These are phyloP conservation scores for Dentipellis fragilis DNA, from an alignment of 768 basidiomycete genomes.

Conservation along the genomic window DNA sequence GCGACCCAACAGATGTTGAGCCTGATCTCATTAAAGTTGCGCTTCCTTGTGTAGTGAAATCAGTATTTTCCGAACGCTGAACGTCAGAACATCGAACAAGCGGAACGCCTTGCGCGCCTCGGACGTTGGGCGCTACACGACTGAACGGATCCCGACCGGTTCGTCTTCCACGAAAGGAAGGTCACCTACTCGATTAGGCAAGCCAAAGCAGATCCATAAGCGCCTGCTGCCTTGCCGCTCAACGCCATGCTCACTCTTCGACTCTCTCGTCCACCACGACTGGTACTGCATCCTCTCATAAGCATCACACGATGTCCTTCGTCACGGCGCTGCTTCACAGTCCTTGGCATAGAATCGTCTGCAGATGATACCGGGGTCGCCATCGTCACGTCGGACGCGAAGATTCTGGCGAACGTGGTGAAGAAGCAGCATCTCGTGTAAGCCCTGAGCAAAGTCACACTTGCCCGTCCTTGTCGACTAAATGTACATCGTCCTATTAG, in stretches of 20 bases:
- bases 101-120: no score
- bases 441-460: conserved; percentile 13
- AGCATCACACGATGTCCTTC: neutral
- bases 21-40: no score
- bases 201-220: no score
- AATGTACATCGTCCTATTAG: conserved; percentile 21
- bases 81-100: no score
- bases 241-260: neutral
- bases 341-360: conserved; percentile 75
- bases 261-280: neutral
- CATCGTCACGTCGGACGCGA: conserved; percentile 60
- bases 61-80: no score
- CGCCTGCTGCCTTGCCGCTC: neutral
- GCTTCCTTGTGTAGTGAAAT: no score
- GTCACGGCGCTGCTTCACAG: conserved; percentile 34
- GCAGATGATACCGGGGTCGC: conserved; percentile 94
- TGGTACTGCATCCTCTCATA: neutral
- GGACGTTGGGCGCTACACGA: no score
- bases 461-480: neutral
- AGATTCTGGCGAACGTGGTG: conserved; percentile 78
- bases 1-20: no score
- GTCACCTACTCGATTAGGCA: no score
- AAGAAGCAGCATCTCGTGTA: conserved; percentile 68
- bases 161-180: no score
- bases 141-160: no score